Conservation (phyloP, 2,329 filamentous ascomycete genomes). For the Verticillium longisporum region DNA sequence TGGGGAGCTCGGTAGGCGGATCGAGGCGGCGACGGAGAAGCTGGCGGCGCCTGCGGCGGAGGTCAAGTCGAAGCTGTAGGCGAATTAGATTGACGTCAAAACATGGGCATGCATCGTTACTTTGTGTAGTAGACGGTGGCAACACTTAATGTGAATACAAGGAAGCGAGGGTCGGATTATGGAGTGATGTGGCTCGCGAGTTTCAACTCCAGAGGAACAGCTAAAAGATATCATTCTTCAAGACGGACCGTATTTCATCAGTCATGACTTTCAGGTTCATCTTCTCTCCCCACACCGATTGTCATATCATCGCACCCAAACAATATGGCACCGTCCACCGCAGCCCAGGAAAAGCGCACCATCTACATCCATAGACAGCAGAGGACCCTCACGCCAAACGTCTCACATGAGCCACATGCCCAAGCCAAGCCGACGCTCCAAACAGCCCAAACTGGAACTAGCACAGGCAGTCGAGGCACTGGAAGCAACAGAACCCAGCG, state of each 20-base stretch:
- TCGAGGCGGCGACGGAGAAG: conserved; percentile 47
- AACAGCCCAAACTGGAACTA: conserved; percentile 8
- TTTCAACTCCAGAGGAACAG: no score
- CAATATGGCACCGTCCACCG: neutral
- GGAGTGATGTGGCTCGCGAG: neutral
- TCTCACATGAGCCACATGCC: neutral
- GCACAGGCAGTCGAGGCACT: conserved; percentile 24
- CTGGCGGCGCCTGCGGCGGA: conserved; percentile 17
- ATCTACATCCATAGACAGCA: neutral
- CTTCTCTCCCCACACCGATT: neutral
- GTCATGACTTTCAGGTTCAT: neutral
- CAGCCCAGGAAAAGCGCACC: neutral
- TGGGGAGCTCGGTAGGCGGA: conserved; percentile 40
- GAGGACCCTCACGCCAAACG: neutral
- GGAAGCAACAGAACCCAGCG: conserved; percentile 31
- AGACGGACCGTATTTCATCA: neutral
- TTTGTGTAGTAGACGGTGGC: neutral
- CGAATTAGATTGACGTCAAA: neutral
- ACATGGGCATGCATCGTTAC: no score
- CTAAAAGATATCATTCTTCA: no score
- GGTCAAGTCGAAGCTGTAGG: conserved; percentile 6
- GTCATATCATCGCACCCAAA: neutral
- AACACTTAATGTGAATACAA: no score
- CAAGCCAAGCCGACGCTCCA: neutral
- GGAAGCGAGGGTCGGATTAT: no score